These are phyloP conservation scores for Ulota crispa DNA, from an alignment of 225 moss, liverwort and hornwort species.

Conservation along the genomic window DNA sequence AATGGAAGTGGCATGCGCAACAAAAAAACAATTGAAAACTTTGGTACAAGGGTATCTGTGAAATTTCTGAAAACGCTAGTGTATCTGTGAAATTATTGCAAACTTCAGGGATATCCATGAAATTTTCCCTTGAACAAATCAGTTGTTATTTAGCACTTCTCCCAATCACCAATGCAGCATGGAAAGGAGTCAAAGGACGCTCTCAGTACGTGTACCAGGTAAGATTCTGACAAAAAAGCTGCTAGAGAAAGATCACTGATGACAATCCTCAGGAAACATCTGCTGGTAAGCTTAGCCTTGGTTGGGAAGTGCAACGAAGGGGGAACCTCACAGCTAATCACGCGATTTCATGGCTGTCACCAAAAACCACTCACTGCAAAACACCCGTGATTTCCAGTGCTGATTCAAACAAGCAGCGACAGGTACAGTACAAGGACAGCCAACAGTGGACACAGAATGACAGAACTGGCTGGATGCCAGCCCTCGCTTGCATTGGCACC, in stretches of 20 bases:
- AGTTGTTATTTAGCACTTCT: too few species aligned
- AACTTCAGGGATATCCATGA: too few species aligned
- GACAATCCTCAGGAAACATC: background rate
- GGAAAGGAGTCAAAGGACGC: too few species aligned
- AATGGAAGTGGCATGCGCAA: too few species aligned
- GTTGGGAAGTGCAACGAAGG: background rate
- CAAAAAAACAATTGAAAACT: too few species aligned
- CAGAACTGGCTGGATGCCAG: slow-evolving; percentile 15
- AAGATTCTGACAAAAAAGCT: background rate
- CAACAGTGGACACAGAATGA: background rate
- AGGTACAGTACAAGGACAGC: slow-evolving; percentile 8
- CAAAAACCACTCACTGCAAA: background rate
- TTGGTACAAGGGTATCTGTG: too few species aligned
- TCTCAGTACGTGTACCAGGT: too few species aligned
- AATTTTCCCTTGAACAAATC: too few species aligned
- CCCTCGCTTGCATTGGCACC: background rate
- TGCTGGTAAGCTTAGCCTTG: too few species aligned
- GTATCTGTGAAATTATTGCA: too few species aligned
- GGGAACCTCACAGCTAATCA: background rate
- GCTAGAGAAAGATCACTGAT: background rate
- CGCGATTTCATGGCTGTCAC: background rate
- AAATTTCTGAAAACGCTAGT: too few species aligned
- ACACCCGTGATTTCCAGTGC: background rate
- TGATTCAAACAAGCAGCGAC: background rate
- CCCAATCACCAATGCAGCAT: too few species aligned